Conservation (phyloP, 148 eudicot species). For the Spergularia marina region DNA sequence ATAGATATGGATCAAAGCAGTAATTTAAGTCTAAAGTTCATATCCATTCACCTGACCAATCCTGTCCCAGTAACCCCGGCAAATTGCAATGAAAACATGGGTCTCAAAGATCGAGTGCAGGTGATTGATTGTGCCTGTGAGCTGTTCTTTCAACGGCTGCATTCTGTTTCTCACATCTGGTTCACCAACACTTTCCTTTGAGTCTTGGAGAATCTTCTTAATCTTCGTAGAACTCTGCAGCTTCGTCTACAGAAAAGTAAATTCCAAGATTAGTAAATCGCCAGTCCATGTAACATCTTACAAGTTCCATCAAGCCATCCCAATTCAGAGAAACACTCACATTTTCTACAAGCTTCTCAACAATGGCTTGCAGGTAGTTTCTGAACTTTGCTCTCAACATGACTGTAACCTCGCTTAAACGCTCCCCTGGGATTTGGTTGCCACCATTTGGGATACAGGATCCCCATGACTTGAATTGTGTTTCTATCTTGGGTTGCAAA, state of each 20-base stretch:
- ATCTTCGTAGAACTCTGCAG: conserved; percentile 62
- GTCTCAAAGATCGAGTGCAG: conserved; percentile 55
- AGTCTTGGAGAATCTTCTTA: conserved; percentile 82
- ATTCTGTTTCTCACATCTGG: conserved; percentile 62
- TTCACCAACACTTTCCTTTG: conserved; percentile 59
- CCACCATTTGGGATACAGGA: conserved; percentile 70
- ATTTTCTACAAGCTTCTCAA: conserved; percentile 81
- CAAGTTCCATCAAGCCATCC: not conserved
- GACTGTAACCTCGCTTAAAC: conserved; percentile 80
- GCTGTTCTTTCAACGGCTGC: conserved; percentile 71
- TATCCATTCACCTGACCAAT: conserved; percentile 63
- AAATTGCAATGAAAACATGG: conserved; percentile 62
- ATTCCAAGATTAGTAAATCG: not conserved
- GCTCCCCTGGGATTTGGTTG: conserved; percentile 71
- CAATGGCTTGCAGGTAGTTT: conserved; percentile 70
- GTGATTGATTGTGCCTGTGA: conserved; percentile 56
- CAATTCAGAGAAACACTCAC: conserved; percentile 41
- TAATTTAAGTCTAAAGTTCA: not conserved
- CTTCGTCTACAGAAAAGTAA: conserved; percentile 45
- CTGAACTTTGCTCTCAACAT: conserved; percentile 83
- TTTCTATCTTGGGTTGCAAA: conserved; percentile 68
- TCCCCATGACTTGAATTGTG: conserved; percentile 71
- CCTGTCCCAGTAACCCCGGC: conserved; percentile 81
- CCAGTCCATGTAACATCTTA: too few relatives aligned
- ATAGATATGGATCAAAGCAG: not conserved